A percentile compares a stretch with the other conserved stretches of the same genome.
These are phyloP conservation scores for Paracamarosporium sp. DNA, from an alignment of 2,329 filamentous ascomycete species.

Conservation along the genomic window DNA sequence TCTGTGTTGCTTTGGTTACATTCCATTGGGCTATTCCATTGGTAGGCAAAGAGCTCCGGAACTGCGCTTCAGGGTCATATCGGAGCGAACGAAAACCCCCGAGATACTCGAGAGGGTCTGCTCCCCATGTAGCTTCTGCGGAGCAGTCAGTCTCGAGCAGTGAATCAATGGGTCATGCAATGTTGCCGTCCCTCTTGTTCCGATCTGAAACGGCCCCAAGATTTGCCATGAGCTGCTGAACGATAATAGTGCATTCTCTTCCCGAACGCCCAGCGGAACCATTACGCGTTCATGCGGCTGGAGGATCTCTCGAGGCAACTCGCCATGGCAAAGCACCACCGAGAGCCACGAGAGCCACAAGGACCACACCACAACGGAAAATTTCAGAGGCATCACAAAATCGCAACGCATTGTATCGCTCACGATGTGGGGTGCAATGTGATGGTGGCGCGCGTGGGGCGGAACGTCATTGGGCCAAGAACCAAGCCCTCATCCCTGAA, in stretches of 20 bases:
- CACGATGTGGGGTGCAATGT: background rate
- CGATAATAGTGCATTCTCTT: conserved; percentile 26
- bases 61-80: conserved; percentile 51
- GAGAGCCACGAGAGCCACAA: conserved; percentile 8
- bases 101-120: conserved; percentile 61
- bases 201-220: conserved; percentile 64
- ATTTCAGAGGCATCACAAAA: conserved; percentile 3
- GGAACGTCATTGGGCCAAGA: conserved; percentile 23
- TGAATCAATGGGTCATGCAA: background rate
- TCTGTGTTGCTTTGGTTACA: conserved; percentile 40
- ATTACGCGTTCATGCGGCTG: conserved; percentile 25
- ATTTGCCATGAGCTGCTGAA: conserved; percentile 56
- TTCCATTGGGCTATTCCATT: conserved; percentile 62
- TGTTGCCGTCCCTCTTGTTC: conserved; percentile 61
- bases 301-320: background rate
- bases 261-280: conserved; percentile 17
- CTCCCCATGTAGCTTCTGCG: conserved; percentile 64
- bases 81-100: conserved; percentile 60
- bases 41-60: conserved; percentile 57
- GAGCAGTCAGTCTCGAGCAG: conserved; percentile 16
- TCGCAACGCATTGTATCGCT: background rate
- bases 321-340: conserved; percentile 17
- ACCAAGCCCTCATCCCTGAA: conserved; percentile 19
- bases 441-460: conserved; percentile 15
- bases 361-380: background rate